phyloP scores from a whole-genome alignment of 1,139 yeast species.

The Yamadazyma atmosphaerica region DNA sequence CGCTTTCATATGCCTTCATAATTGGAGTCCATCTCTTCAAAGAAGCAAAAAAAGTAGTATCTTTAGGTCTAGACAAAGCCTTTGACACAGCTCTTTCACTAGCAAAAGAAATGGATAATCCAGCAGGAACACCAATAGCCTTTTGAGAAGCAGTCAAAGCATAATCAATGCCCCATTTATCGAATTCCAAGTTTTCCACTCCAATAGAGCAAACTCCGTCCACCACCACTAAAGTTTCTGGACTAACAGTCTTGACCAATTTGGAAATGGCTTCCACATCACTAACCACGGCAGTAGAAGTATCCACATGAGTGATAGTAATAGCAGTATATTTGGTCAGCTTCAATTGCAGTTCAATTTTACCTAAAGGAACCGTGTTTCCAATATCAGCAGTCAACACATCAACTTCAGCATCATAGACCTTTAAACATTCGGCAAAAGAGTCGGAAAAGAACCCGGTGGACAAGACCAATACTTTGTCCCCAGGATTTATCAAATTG shows the following conservation, averaged over 20 bases:
- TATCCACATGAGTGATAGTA: conserved; percentile 93
- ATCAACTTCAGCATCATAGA: conserved; percentile 70
- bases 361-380: conserved; percentile 59
- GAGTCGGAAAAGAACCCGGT: conserved; percentile 94
- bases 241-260: conserved; percentile 63
- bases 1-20: conserved; percentile 83
- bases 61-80: conserved; percentile 56
- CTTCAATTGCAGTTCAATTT: conserved; percentile 55
- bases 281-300: conserved; percentile 87
- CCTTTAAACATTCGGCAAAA: conserved; percentile 75
- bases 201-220: conserved; percentile 96
- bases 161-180: conserved; percentile 87
- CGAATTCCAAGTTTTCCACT: conserved; percentile 82
- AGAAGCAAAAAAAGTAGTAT: conserved; percentile 69
- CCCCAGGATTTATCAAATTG: conserved; percentile 68
- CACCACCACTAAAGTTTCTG: conserved; percentile 79
- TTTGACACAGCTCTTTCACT: conserved; percentile 72
- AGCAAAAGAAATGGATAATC: conserved; percentile 75
- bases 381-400: conserved; percentile 75
- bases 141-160: conserved; percentile 93
- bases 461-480: conserved; percentile 73
- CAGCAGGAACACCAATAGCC: conserved; percentile 94
- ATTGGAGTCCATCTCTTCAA: conserved; percentile 87
- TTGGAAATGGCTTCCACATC: conserved; percentile 66
- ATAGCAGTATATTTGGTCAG: conserved; percentile 60